Evolutionary conservation across 1,139 yeast genomes (phyloP).

Genomic region (Taphrina communis): DNA sequence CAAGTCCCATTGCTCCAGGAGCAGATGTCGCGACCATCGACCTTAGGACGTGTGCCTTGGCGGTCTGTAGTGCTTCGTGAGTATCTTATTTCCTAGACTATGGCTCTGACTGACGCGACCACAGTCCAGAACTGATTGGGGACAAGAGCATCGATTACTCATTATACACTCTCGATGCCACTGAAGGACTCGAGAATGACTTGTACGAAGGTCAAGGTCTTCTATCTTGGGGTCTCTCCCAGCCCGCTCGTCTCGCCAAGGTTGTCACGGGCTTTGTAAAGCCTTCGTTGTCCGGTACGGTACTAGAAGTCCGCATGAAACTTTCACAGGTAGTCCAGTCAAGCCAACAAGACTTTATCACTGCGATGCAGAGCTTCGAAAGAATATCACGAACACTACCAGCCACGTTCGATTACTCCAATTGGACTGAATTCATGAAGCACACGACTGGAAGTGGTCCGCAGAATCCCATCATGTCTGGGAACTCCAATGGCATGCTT

Average conservation of each 20-base stretch:
- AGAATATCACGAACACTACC: conserved; percentile 32
- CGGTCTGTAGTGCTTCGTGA: conserved; percentile 29
- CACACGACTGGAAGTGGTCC: conserved; percentile 16
- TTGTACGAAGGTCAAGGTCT: conserved; percentile 37
- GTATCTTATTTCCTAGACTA: not conserved
- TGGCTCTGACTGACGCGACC: not conserved
- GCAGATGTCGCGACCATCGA: conserved; percentile 30
- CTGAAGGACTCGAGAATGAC: conserved; percentile 29
- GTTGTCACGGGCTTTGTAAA: conserved; percentile 22
- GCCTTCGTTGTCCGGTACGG: conserved; percentile 10
- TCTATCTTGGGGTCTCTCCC: conserved; percentile 30
- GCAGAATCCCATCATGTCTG: not conserved
- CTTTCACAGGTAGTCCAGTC: conserved; percentile 24
- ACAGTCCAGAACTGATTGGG: conserved; percentile 31
- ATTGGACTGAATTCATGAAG: conserved; percentile 32
- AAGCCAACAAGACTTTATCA: conserved; percentile 31
- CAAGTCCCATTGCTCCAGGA: conserved; percentile 19
- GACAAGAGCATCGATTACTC: conserved; percentile 34
- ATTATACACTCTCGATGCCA: conserved; percentile 37
- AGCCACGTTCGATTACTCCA: conserved; percentile 25
- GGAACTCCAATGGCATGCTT: not conserved
- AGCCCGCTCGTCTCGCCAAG: conserved; percentile 17
- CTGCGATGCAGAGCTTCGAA: conserved; percentile 31
- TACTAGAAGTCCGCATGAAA: conserved; percentile 28
- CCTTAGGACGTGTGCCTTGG: conserved; percentile 22